These are phyloP conservation scores for Dendrobium catenatum DNA, from an alignment of 106 monocot genomes.

Conservation along the genomic window DNA sequence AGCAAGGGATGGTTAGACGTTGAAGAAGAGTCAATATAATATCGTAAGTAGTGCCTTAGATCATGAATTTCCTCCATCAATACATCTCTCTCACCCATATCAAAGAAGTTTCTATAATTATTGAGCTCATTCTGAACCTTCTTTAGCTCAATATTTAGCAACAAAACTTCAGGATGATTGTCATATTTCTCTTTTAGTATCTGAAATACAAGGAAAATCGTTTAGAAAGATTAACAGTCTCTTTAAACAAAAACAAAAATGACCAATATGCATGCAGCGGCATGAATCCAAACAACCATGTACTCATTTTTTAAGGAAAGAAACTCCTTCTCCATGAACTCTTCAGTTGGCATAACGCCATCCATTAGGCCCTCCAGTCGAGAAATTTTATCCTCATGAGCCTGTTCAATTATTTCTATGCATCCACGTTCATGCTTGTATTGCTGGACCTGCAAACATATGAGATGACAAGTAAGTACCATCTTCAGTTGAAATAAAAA, in stretches of 20 bases:
- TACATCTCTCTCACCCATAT: constrained; percentile 69
- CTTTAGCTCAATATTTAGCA: constrained; percentile 51
- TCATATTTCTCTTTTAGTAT: constrained; percentile 65
- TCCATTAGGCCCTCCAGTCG: constrained; percentile 83
- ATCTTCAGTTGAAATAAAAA: background rate
- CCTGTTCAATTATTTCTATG: constrained; percentile 60
- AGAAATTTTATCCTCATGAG: constrained; percentile 66
- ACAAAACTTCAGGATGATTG: constrained; percentile 76
- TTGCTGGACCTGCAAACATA: constrained; percentile 52
- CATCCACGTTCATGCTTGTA: constrained; percentile 92
- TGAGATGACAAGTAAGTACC: background rate
- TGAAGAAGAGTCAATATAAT: constrained; percentile 41
- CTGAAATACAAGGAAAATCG: constrained; percentile 16
- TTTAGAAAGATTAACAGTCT: background rate
- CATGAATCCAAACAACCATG: constrained; percentile 35
- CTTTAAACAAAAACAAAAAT: background rate
- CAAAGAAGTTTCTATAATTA: constrained; percentile 46
- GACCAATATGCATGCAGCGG: background rate
- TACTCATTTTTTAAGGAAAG: constrained; percentile 58
- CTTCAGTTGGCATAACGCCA: constrained; percentile 70
- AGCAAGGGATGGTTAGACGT: constrained; percentile 24
- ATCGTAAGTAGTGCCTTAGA: constrained; percentile 56
- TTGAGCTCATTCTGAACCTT: constrained; percentile 67
- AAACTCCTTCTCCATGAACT: constrained; percentile 75
- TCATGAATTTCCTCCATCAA: constrained; percentile 81